phyloP scores from a whole-genome alignment of 2,329 filamentous ascomycete species.

The Catunica adiposa region DNA sequence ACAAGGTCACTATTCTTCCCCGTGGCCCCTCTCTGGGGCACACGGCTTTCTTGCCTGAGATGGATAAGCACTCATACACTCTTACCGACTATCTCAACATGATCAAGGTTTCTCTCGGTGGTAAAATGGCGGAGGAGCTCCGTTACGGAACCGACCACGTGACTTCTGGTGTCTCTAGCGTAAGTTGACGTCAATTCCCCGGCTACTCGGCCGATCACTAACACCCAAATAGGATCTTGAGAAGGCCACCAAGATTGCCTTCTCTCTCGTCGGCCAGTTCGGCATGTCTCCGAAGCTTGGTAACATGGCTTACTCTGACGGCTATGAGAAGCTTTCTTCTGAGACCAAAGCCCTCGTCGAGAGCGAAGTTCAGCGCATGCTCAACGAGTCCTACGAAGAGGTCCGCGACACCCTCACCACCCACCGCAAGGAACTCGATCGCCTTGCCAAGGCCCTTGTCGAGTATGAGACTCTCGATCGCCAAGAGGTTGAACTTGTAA shows the following conservation, averaged over 20 bases:
- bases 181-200: slow-evolving; percentile 27
- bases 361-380: slow-evolving; percentile 65
- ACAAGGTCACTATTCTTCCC: slow-evolving; percentile 95
- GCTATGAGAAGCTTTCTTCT: slow-evolving; percentile 67
- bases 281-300: slow-evolving; percentile 83
- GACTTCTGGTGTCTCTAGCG: slow-evolving; percentile 68
- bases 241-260: slow-evolving; percentile 65
- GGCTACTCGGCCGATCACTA: not conserved
- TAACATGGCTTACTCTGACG: slow-evolving; percentile 70
- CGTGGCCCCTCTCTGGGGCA: slow-evolving; percentile 74
- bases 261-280: slow-evolving; percentile 71
- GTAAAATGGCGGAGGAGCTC: slow-evolving; percentile 80
- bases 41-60: slow-evolving; percentile 73
- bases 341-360: slow-evolving; percentile 81
- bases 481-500: slow-evolving; percentile 78
- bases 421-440: slow-evolving; percentile 70
- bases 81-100: slow-evolving; percentile 66
- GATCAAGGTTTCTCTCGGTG: slow-evolving; percentile 69
- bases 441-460: slow-evolving; percentile 73
- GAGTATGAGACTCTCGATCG: slow-evolving; percentile 87
- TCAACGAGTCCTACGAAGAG: slow-evolving; percentile 66
- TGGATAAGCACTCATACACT: slow-evolving; percentile 83
- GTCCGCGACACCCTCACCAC: slow-evolving; percentile 54
- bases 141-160: slow-evolving; percentile 84
- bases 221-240: slow-evolving; percentile 51